phyloP scores from a whole-genome alignment of 257 asterid genomes.

The Solanum sejunctum region DNA sequence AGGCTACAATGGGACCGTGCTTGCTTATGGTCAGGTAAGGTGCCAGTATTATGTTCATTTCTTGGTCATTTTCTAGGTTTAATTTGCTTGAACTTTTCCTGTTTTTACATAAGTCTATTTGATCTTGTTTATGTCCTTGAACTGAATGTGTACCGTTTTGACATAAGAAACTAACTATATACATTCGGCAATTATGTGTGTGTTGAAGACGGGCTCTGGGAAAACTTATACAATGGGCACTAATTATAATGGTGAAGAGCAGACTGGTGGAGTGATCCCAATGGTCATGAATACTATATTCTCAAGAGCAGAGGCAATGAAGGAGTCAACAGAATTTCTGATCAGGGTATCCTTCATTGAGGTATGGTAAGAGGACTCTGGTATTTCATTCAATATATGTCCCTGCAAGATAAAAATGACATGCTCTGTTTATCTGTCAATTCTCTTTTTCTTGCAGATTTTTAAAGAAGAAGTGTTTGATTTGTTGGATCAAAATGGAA shows the following conservation, averaged over 20 bases:
- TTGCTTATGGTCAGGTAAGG: conserved; percentile 91
- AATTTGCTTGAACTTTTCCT: not conserved
- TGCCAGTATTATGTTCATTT: not conserved
- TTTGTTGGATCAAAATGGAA: conserved; percentile 42
- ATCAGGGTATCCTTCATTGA: conserved; percentile 89
- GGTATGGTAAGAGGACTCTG: conserved; percentile 27
- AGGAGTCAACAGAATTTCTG: conserved; percentile 56
- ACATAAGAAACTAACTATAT: not conserved
- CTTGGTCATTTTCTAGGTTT: not conserved
- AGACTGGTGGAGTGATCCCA: conserved; percentile 64
- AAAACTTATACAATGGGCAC: conserved; percentile 99
- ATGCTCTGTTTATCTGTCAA: not conserved
- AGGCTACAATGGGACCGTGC: conserved; percentile 93
- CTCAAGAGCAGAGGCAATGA: conserved; percentile 46
- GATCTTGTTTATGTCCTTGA: not conserved
- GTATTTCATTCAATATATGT: not conserved
- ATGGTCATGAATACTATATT: conserved; percentile 79
- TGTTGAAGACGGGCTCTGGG: conserved; percentile 85
- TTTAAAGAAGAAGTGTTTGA: conserved; percentile 97
- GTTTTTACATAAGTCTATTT: not conserved
- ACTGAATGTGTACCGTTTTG: not conserved
- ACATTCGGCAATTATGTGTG: not conserved
- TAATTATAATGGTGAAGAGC: conserved; percentile 85
- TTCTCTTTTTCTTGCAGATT: conserved; percentile 35
- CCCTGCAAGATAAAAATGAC: not conserved